These are phyloP conservation scores for Ceratocystis diversiconidia DNA, from an alignment of 2,329 filamentous ascomycete species.

Conservation along the genomic window DNA sequence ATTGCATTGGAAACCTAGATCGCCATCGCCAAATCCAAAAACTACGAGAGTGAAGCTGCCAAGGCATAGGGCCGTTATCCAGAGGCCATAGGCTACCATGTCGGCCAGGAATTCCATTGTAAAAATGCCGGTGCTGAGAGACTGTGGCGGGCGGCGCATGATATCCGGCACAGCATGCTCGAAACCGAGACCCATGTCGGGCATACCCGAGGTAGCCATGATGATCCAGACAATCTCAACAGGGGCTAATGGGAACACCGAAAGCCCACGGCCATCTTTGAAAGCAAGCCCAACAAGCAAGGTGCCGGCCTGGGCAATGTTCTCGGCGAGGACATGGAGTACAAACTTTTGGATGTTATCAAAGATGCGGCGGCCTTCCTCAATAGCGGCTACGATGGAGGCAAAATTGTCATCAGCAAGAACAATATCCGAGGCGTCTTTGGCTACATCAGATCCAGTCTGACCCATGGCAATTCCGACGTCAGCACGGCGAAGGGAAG, in stretches of 20 bases:
- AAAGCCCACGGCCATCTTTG: slow-evolving; percentile 49
- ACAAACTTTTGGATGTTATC: slow-evolving; percentile 67
- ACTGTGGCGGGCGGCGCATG: slow-evolving; percentile 52
- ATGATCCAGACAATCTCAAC: slow-evolving; percentile 75
- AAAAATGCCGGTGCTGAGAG: slow-evolving; percentile 47
- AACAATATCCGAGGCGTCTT: slow-evolving; percentile 51
- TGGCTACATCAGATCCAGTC: slow-evolving; percentile 49
- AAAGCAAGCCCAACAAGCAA: slow-evolving; percentile 58
- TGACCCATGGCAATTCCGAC: slow-evolving; percentile 57
- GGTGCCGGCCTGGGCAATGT: slow-evolving; percentile 56
- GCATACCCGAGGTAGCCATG: slow-evolving; percentile 61
- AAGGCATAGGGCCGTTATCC: slow-evolving; percentile 52
- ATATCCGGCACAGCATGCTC: slow-evolving; percentile 57
- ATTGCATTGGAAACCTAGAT: slow-evolving; percentile 48
- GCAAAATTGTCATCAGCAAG: slow-evolving; percentile 63
- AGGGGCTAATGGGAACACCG: slow-evolving; percentile 58
- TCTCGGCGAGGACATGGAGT: slow-evolving; percentile 53
- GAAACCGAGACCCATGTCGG: slow-evolving; percentile 65
- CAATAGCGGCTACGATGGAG: slow-evolving; percentile 54
- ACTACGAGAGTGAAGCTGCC: slow-evolving; percentile 49
- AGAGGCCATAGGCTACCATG: slow-evolving; percentile 53
- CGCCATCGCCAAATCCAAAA: slow-evolving; percentile 47
- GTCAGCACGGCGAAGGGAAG: slow-evolving; percentile 54
- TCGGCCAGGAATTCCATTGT: slow-evolving; percentile 51
- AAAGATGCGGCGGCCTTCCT: slow-evolving; percentile 58